Conservation (phyloP, 805 yeast species). For the Yarrowia deformans region DNA sequence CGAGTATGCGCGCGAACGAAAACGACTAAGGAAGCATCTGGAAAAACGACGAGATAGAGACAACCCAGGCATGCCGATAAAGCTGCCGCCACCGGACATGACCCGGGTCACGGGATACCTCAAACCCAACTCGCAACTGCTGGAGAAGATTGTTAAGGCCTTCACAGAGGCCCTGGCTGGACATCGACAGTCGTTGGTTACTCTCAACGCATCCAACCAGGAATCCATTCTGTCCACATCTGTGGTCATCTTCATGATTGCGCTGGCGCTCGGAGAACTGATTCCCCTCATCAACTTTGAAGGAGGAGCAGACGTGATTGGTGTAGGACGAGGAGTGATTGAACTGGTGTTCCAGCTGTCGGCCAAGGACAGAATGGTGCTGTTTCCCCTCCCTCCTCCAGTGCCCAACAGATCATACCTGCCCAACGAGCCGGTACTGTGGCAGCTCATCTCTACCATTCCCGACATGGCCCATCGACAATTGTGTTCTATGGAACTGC, state of each 20-base stretch:
- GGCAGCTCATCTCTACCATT: conserved; percentile 31
- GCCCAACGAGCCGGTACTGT: conserved; percentile 22
- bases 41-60: conserved; percentile 18
- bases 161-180: conserved; percentile 30
- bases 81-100: conserved; percentile 36
- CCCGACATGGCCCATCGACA: conserved; percentile 27
- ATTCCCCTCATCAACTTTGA: conserved; percentile 33
- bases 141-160: conserved; percentile 34
- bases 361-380: conserved; percentile 32
- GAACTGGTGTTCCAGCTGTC: conserved; percentile 38
- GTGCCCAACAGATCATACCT: conserved; percentile 8
- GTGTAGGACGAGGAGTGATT: conserved; percentile 34
- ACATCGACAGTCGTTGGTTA: conserved; percentile 22
- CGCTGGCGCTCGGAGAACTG: conserved; percentile 32
- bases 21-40: conserved; percentile 25
- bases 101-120: conserved; percentile 31
- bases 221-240: conserved; percentile 35
- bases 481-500: conserved; percentile 28
- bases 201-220: conserved; percentile 35
- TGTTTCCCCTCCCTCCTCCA: conserved; percentile 33
- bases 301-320: conserved; percentile 36
- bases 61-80: conserved; percentile 16
- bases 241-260: conserved; percentile 35
- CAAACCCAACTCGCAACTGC: conserved; percentile 27
- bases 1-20: conserved; percentile 31